phyloP scores from a whole-genome alignment of 352 stramenopile genomes.

The Phytophthora melonis region DNA sequence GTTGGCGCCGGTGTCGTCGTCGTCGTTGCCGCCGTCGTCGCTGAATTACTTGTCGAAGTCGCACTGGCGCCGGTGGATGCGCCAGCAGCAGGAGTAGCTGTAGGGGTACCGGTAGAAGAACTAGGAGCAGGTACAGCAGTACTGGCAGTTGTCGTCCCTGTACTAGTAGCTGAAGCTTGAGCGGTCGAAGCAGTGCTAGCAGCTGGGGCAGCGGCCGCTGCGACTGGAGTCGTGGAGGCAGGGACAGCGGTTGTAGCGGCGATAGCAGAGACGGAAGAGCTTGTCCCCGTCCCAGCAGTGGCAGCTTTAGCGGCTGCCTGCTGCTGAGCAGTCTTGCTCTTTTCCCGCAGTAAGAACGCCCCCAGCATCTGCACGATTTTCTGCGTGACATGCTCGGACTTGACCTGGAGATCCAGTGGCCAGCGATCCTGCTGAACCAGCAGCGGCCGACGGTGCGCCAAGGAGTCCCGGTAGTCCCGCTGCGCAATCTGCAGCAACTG shows the following conservation, averaged over 20 bases:
- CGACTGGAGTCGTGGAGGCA: neutral
- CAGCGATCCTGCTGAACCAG: conserved; percentile 55
- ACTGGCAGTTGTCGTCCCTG: neutral
- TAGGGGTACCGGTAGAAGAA: neutral
- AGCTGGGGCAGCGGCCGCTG: neutral
- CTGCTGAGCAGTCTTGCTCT: conserved; percentile 31
- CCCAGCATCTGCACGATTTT: conserved; percentile 64
- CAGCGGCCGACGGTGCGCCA: conserved; percentile 45
- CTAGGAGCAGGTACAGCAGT: neutral
- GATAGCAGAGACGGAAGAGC: neutral
- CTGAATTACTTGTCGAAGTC: neutral
- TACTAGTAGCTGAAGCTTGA: conserved; percentile 1
- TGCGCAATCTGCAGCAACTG: conserved; percentile 62
- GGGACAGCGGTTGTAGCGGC: neutral
- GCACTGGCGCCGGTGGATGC: neutral
- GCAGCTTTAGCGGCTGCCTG: conserved; percentile 21
- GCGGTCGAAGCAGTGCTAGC: neutral
- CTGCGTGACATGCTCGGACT: conserved; percentile 62
- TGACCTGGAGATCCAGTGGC: conserved; percentile 64
- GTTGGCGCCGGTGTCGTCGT: neutral
- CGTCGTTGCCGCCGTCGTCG: neutral
- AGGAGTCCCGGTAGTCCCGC: conserved; percentile 59
- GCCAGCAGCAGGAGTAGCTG: neutral
- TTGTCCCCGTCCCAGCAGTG: neutral
- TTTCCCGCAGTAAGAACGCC: conserved; percentile 37